Evolutionary conservation across 78 protist species (phyloP).

Genomic region (Planoprotostelium fungivorum): DNA sequence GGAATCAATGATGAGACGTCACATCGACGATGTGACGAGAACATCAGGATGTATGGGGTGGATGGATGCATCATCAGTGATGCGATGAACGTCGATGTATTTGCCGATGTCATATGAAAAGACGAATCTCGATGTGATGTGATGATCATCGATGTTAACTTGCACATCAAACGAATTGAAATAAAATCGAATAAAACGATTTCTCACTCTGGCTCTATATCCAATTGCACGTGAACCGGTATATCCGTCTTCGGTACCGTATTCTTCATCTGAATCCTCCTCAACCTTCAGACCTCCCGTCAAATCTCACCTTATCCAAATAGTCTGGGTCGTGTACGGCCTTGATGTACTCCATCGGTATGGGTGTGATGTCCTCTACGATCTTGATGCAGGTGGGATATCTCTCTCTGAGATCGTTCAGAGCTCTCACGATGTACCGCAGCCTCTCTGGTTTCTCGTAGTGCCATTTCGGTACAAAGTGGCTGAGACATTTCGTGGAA

Average conservation of each 20-base stretch:
- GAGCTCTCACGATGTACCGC: conserved; percentile 18
- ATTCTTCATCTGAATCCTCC: conserved; percentile 42
- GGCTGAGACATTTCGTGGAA: conserved; percentile 20
- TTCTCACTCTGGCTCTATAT: no score
- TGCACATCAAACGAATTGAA: no score
- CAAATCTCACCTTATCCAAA: neutral
- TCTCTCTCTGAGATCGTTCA: conserved; percentile 8
- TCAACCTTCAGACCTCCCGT: conserved; percentile 23
- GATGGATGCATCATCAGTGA: no score
- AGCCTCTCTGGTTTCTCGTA: conserved; percentile 54
- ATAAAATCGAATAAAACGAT: no score
- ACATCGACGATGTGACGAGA: no score
- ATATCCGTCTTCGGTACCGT: conserved; percentile 42
- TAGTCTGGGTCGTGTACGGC: neutral
- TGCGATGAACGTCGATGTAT: no score
- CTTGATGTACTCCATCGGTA: neutral
- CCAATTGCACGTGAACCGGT: conserved; percentile 32
- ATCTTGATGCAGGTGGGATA: conserved; percentile 24
- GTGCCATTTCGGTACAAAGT: conserved; percentile 52
- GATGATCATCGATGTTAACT: no score
- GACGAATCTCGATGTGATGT: no score
- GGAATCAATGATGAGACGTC: no score
- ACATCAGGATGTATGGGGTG: no score
- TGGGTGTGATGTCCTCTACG: neutral
- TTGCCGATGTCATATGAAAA: no score